Evolutionary conservation across 2,329 filamentous ascomycete genomes (phyloP), one percentile per base, ranked within the genome.

Genomic region (Penicillium aurantiogriseum): DNA sequence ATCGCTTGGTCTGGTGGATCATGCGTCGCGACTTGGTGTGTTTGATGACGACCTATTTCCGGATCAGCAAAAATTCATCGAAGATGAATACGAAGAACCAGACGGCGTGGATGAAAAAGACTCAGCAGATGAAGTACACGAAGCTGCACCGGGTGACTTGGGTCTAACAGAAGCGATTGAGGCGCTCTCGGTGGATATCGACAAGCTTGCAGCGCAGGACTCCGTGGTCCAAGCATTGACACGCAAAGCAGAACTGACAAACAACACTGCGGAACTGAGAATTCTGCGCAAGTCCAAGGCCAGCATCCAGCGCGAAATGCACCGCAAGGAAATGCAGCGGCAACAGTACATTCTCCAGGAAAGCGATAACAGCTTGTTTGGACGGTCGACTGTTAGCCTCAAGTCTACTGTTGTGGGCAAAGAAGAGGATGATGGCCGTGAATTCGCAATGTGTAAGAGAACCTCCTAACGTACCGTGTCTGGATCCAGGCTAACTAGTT

Each of bases 331-430:
- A 74, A 84, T 99, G 69, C 94, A 99, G 72, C 85, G 92, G 51
- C 94, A 96, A 74, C 95, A 99, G 72, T 99, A 99, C 67, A 91
- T 96, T 45, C 87, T 97, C 8, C 94, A 99, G 75, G 94, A 99
- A 75, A 97, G 92, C 70, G 95, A 99, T 72, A 99, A 96, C 74
- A 96, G 92, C 73, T 81, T 99, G 25, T 97, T 96, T 69, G 94
- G 94, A 2, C 89, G 93, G 19, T 93, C 94, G 2, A 91, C 87
- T 0, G 86, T 97, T 67, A 89, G 85, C 66, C 97, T 99, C 71
- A 94, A 94, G 69, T 91, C 90, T 0, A 92, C 96, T 53, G 91
- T 96, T 77, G 91, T 97, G 15, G 93, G 92, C 6, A 88, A 87
- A 60, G 94, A 97, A 63, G 89, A 93, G 29, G 92, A 97, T 66